Percentiles rank a stretch among this genome's conserved stretches.
These are phyloP conservation scores for Paratinospora sagittata DNA, from an alignment of 164 flowering plant species.

Conservation along the genomic window DNA sequence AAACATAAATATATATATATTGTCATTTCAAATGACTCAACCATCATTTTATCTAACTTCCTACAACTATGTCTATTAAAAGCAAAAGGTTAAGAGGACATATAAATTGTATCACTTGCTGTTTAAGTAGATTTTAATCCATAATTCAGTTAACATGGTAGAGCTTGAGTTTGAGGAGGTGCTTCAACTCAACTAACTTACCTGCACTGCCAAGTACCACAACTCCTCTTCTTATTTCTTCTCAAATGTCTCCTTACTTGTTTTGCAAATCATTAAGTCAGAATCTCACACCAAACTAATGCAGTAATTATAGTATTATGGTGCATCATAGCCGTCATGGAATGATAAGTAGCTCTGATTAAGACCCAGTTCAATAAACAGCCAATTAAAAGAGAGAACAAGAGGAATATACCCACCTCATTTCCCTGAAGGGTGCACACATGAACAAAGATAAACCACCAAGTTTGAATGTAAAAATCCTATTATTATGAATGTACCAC, in stretches of 20 bases:
- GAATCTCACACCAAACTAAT: neutral
- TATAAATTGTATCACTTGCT: too few species aligned
- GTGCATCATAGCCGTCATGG: neutral
- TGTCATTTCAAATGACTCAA: too few species aligned
- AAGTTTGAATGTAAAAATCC: neutral
- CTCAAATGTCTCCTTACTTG: neutral
- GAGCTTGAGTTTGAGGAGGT: too few species aligned
- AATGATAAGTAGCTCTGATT: neutral
- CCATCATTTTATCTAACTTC: too few species aligned
- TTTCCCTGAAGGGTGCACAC: neutral
- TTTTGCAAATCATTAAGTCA: neutral
- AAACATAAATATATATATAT: too few species aligned
- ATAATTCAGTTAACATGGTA: too few species aligned
- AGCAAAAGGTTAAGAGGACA: too few species aligned
- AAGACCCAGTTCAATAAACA: neutral
- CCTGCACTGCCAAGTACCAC: neutral
- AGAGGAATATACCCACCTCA: neutral
- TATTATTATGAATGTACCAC: neutral
- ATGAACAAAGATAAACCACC: neutral
- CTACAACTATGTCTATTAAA: too few species aligned
- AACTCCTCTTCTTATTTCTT: neutral
- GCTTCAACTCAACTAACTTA: too few species aligned
- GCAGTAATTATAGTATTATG: neutral
- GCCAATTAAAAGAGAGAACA: neutral
- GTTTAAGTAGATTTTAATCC: too few species aligned